phyloP scores from a whole-genome alignment of 1,139 yeast genomes.

The Kodamaea sp. region DNA sequence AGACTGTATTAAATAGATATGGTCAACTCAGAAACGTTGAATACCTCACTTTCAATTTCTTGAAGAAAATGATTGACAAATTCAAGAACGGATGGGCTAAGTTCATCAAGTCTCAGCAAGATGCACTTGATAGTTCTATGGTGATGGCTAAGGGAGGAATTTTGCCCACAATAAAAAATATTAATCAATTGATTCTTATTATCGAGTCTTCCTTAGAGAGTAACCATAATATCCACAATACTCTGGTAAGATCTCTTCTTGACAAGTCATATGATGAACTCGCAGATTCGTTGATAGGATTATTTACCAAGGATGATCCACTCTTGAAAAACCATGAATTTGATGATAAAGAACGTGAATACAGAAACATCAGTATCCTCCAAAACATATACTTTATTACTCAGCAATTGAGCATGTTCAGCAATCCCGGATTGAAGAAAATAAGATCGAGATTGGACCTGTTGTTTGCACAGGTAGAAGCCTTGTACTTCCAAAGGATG shows the following conservation, averaged over 20 bases:
- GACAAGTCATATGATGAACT: conserved; percentile 43
- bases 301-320: conserved; percentile 46
- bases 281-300: conserved; percentile 35
- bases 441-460: conserved; percentile 46
- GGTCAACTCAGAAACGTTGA: conserved; percentile 52
- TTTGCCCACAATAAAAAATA: conserved; percentile 35
- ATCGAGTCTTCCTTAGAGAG: conserved; percentile 36
- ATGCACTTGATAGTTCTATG: conserved; percentile 51
- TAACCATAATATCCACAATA: conserved; percentile 21
- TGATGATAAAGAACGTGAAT: conserved; percentile 58
- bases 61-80: conserved; percentile 55
- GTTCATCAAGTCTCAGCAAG: conserved; percentile 56
- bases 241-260: conserved; percentile 35
- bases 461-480: conserved; percentile 50
- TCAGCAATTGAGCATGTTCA: conserved; percentile 47
- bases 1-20: conserved; percentile 39
- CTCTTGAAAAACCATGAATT: conserved; percentile 46
- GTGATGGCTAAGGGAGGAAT: conserved; percentile 46
- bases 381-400: conserved; percentile 63
- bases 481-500: conserved; percentile 48
- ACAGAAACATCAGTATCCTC: conserved; percentile 59
- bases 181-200: conserved; percentile 34
- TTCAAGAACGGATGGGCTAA: conserved; percentile 59
- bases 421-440: conserved; percentile 28
- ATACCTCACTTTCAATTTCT: conserved; percentile 51